Evolutionary conservation across 306 rosid species (phyloP), one percentile per base, ranked within the genome.

Genomic region (Dicorynia guianensis): DNA sequence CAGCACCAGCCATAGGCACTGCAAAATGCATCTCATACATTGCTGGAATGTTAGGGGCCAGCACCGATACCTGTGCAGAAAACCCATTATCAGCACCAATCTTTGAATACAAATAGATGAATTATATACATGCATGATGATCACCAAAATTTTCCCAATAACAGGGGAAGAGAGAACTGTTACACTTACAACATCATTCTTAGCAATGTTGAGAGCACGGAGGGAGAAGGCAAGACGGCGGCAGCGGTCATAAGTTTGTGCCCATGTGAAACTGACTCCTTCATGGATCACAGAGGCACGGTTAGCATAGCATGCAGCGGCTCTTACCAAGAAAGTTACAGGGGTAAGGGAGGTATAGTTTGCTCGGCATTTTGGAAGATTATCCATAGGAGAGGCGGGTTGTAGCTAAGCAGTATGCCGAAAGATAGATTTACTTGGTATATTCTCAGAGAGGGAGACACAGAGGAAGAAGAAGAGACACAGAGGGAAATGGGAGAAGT

Each of bases 1-100:
- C 90, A 0, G 85, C 96, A 0, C 98, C 97, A 0, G 97, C 98
- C 98, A 95, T 95, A 0, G 98, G 95, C 53, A 92, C 97, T 0
- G 96, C 97, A 17, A 95, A 95, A 75, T 95, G 98, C 97, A 95
- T 92, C 93, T 95, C 98, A 40, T 92, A 95, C 95, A 86, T 72
- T 46, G 98, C 98, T 30, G 98, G 98, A 55, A 92, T 74, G 67
- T 94, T 94, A 0, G 98, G 98, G 0, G 98, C 98, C 69, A 95
- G 15, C 25, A 94, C 92, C 0, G 98, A 94, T 0, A 92, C 96
- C 98, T 93, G 78, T 39, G 9, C 13, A 71, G 8, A 12, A 55
- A 25, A 17, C 9, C 10, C 50, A 11, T 38, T 0, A 33, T 48
- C 38, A 75, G 19, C 42, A 8, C 2, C 35, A 19, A 8, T 39